Percentiles rank a stretch among this genome's conserved stretches.
phyloP scores from a whole-genome alignment of 768 basidiomycete genomes.

The Erythrobasidium yunnanense region DNA sequence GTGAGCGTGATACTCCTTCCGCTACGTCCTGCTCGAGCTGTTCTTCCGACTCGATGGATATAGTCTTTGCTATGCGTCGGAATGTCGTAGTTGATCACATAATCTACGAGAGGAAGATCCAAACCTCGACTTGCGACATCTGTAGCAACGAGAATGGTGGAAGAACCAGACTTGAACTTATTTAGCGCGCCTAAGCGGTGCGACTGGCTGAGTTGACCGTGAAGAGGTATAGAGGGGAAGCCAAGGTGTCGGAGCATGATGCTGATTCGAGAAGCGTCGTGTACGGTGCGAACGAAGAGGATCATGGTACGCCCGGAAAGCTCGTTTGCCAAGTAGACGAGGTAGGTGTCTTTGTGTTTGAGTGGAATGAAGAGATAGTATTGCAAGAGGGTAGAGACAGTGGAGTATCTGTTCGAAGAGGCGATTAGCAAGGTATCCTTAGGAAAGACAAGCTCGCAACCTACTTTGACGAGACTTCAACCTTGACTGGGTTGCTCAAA shows the following conservation, averaged over 20 bases:
- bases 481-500: constrained; percentile 78
- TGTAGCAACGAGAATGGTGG: constrained; percentile 83
- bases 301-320: constrained; percentile 87
- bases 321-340: constrained; percentile 77
- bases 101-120: constrained; percentile 88
- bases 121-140: constrained; percentile 94
- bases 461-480: constrained; percentile 87
- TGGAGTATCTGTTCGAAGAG: constrained; percentile 63
- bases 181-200: constrained; percentile 81
- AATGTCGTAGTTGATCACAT: constrained; percentile 96
- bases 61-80: constrained; percentile 98
- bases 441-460: constrained; percentile 35
- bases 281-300: constrained; percentile 88
- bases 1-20: constrained; percentile 97
- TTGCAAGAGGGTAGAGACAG: constrained; percentile 86
- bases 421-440: neutral
- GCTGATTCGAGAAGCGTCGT: constrained; percentile 78
- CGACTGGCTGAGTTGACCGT: constrained; percentile 88
- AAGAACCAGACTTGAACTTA: constrained; percentile 91
- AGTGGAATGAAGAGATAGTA: constrained; percentile 90
- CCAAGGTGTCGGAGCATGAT: constrained; percentile 81
- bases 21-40: constrained; percentile 91
- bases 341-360: constrained; percentile 78
- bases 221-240: constrained; percentile 88
- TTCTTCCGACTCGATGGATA: constrained; percentile 94